Evolutionary conservation across 2,329 filamentous ascomycete species (phyloP), one percentile per base, ranked within the genome.

Genomic region (Fusarium duplospermum): DNA sequence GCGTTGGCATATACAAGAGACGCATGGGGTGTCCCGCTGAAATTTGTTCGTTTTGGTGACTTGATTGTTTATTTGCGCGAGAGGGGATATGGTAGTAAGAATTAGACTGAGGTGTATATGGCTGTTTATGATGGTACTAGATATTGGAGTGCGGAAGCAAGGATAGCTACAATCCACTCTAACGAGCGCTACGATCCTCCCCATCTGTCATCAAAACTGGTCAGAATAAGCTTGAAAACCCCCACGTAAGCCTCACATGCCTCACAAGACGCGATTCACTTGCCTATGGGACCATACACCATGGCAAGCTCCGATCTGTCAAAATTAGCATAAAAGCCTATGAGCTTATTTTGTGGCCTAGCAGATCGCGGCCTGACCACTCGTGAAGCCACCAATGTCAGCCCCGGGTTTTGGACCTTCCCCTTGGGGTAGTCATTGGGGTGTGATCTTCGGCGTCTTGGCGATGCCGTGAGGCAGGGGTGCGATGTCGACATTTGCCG

Each of bases 401-500:
- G 52, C 60, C 42, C 0, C 10, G 8, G 20, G 24, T 13, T 38
- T 36, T 57, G 52, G 50, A 75, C 72, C 72, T 74, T 72, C 72
- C 72, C 36, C 42, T 70, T 73, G 52, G 62, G 70, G 72, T 42
- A 72, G 38, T 6, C 18, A 31, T 31, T 13, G 14, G 29, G n/a
- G 52, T 45, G 56, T 33, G 69, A 73, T 66, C 65, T 29, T 18
- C 65, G 59, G 31, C 60, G 54, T 47, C 60, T 72, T 69, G 70
- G 61, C 61, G 61, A 67, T 70, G 50, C 40, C 60, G 47, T 4
- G 24, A 18, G 4, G 6, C 70, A 16, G 16, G 72, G 69, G 18
- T 74, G 10, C 66, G 63, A 74, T 73, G 65, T 75, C 69, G 72
- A 69, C 69, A 74, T 74, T 74, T 20, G 38, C 18, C 10, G 10